A percentile compares a stretch with the other conserved stretches of the same genome.
phyloP scores from a whole-genome alignment of 2,329 filamentous ascomycete genomes.

The Exophiala xenobiotica region DNA sequence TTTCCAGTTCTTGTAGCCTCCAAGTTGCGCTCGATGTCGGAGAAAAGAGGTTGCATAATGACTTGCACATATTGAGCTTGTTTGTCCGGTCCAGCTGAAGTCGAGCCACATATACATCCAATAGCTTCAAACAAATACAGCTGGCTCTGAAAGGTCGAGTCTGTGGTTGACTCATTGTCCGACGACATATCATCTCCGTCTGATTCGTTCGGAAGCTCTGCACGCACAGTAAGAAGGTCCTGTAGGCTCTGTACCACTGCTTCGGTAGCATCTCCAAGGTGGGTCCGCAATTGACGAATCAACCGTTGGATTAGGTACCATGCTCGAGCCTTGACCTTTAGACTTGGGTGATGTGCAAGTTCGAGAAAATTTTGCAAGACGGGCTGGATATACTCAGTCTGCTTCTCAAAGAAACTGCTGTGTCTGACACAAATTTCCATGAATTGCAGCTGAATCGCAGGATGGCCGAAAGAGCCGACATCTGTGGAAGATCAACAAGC shows the following conservation, averaged over 20 bases:
- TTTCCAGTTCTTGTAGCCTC: conserved; percentile 75
- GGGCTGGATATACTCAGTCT: conserved; percentile 75
- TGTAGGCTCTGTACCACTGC: conserved; percentile 86
- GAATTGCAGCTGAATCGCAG: conserved; percentile 89
- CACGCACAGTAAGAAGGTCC: conserved; percentile 86
- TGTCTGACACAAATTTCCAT: conserved; percentile 99
- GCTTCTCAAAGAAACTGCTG: conserved; percentile 84
- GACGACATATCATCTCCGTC: conserved; percentile 92
- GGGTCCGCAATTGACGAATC: conserved; percentile 78
- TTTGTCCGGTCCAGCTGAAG: conserved; percentile 73
- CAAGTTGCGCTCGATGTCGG: conserved; percentile 82
- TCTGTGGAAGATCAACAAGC: conserved; percentile 50
- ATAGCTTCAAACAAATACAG: conserved; percentile 93
- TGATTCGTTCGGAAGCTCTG: conserved; percentile 76
- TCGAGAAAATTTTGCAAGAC: conserved; percentile 90
- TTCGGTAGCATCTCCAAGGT: conserved; percentile 86
- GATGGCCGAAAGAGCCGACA: conserved; percentile 81
- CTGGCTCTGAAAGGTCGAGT: conserved; percentile 86
- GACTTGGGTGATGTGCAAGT: conserved; percentile 82
- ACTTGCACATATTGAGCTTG: conserved; percentile 84
- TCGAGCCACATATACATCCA: conserved; percentile 83
- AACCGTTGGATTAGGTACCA: conserved; percentile 97
- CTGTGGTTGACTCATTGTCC: conserved; percentile 83
- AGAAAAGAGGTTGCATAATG: conserved; percentile 84
- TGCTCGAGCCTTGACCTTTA: conserved; percentile 82